Base-by-base conservation (phyloP, 495 filamentous ascomycete species). In the Astrocystis sublimbata region DNA sequence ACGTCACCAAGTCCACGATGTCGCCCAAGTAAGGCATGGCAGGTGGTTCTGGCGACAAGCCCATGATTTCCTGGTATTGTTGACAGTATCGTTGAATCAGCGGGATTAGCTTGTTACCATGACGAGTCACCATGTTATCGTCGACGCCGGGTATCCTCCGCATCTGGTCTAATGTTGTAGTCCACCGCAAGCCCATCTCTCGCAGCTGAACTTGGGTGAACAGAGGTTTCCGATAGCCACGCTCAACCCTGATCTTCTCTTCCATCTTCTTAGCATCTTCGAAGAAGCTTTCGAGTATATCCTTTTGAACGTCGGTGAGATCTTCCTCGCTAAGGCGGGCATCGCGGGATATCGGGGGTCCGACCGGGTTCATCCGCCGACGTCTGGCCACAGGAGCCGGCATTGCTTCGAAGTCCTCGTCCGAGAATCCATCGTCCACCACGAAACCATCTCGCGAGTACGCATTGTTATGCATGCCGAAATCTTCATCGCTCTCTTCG, bases 141-240 rank as follows among this genome's bases (percentile, higher is more conserved):
- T 91, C 86, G 56, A 96, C 89, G 12, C 84, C 85, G 0, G 81
- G 83, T 58, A 97, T 91, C 4, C 73, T 67, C 36, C 75, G 75
- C 82, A 98, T 86, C 60, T 88, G 78, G 3, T 76, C 76, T 40
- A 78, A 40, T 31, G 77, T 80, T 74, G 83, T 77, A 66, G 83
- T 88, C 63, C 93, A 92, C 30, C 77, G 67, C 41, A 96, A 89
- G 5, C 85, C 91, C 88, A 98, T 96, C 67, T 91, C 87, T 26
- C 92, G 87, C 53, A 96, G 77, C 1, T 91, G 79, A 28, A 80
- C 81, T 67, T 97, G 92, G 0, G 88, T 87, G 71, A 98, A 98
- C 24, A 84, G 72, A 2, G 89, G 88, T 51, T 82, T 80, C 10
- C 88, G 85, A 19, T 91, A 76, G 10, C 76, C 71, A 41, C 86